phyloP scores from a whole-genome alignment of 208 protist species.

The Leishmania turanica region DNA sequence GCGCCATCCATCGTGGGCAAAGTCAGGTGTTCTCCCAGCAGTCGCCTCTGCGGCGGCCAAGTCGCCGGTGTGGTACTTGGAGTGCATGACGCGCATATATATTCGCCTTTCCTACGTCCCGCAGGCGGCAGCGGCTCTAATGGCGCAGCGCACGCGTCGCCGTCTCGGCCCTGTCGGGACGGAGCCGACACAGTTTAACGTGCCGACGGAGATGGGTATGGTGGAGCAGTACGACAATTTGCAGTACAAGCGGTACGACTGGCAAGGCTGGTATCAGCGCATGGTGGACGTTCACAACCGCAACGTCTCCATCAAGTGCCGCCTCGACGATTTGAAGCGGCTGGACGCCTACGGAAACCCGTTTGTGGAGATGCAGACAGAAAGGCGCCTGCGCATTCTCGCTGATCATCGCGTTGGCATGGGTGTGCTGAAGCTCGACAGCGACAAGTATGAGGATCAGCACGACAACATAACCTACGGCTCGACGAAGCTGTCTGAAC shows the following conservation, averaged over 20 bases:
- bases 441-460: conserved; percentile 91
- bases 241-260: conserved; percentile 92
- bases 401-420: conserved; percentile 80
- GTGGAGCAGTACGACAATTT: conserved; percentile 91
- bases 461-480: conserved; percentile 86
- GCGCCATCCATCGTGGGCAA: conserved; percentile 78
- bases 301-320: conserved; percentile 86
- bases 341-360: conserved; percentile 74
- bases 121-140: conserved; percentile 72
- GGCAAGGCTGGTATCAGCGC: conserved; percentile 91
- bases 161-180: conserved; percentile 77
- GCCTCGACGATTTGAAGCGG: conserved; percentile 79
- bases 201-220: conserved; percentile 81
- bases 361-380: conserved; percentile 85
- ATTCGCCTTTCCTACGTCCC: conserved; percentile 84
- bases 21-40: conserved; percentile 57
- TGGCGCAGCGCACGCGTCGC: conserved; percentile 78
- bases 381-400: conserved; percentile 85
- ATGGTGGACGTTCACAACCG: conserved; percentile 92
- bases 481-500: conserved; percentile 70
- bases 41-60: background rate
- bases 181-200: conserved; percentile 69
- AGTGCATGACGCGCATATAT: conserved; percentile 74
- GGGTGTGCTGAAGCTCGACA: conserved; percentile 88
- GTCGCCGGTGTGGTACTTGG: conserved; percentile 30